These are phyloP conservation scores for Prunus campanulata DNA, from an alignment of 306 rosid genomes.

Conservation along the genomic window DNA sequence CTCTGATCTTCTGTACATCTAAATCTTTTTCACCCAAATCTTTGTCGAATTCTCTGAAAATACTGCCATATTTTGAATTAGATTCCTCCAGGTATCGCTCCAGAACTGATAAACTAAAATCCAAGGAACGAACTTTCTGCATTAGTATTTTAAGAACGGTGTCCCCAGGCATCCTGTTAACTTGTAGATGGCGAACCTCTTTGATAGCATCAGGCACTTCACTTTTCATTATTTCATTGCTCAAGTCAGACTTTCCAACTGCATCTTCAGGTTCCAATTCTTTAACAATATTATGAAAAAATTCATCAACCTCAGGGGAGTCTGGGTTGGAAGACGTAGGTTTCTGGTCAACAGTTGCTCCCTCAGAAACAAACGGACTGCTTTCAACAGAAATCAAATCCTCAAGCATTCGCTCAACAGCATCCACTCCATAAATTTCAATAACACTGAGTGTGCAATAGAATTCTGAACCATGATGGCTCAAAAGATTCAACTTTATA, in stretches of 20 bases:
- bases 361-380: constrained; percentile 37
- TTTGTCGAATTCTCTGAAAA: constrained; percentile 64
- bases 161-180: constrained; percentile 96
- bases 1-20: constrained; percentile 61
- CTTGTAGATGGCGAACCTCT: constrained; percentile 73
- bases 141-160: constrained; percentile 88
- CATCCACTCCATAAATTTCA: constrained; percentile 91
- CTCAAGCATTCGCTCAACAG: constrained; percentile 94
- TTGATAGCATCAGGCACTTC: constrained; percentile 61
- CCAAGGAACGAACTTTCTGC: constrained; percentile 92
- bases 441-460: constrained; percentile 83
- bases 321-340: constrained; percentile 34
- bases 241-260: constrained; percentile 37
- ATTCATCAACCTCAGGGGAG: constrained; percentile 44
- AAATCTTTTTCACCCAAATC: constrained; percentile 56
- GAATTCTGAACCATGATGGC: constrained; percentile 87
- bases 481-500: constrained; percentile 74
- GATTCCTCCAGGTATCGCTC: constrained; percentile 83
- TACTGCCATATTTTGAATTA: constrained; percentile 65
- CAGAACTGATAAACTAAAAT: constrained; percentile 70
- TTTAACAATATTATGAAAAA: constrained; percentile 18
- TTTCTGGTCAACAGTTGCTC: constrained; percentile 50
- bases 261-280: constrained; percentile 40
- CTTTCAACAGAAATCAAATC: constrained; percentile 71
- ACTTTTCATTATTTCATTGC: constrained; percentile 44